Base-by-base conservation (phyloP, 768 basidiomycete genomes). In the Leucogyrophana mollusca region DNA sequence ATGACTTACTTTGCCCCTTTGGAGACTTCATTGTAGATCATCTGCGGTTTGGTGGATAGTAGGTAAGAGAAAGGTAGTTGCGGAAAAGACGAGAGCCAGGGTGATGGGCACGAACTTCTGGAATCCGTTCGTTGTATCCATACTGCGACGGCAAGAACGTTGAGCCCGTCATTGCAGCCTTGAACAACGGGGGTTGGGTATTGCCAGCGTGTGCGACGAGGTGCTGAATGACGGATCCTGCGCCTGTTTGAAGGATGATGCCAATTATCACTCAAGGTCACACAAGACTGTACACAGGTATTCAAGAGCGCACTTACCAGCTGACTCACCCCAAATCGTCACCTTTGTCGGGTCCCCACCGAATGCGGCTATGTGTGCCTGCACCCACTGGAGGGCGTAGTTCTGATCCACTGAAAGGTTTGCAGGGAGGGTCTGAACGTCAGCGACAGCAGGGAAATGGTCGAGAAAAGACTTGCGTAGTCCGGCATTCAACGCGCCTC, bases 191-290 rank as follows among this genome's bases (percentile, higher is more conserved):
- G 10, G 74, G 73, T 2, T 54, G 40, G 2, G 73, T 74, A 16
- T 63, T 55, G 17, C 74, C 73, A 14, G 60, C 60, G 39, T 73
- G 62, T 3, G 74, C 73, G 24, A 74, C 52, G 1, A 73, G 44
- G 36, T 76, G 73, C 47, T 74, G 73, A 8, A 74, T 30, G 4
- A 74, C 72, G 7, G 73, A 74, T 1, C 73, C 73, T 30, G 70
- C 74, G 40, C 69, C 69, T 66, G 30, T 13, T 30, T n/a, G n/a
- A n/a, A n/a, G 32, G 40, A 34, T 14, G 27, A 49, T 21, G 17
- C 18, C 10, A 8, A 40, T 14, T 14, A 22, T 24, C 3, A 23
- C 18, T 30, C 17, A 35, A 35, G 18, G 16, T 34, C 14, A 20
- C 25, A 24, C 3, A 22, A 23, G 18, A 36, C n/a, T 3, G 35